Conservation (phyloP, 331 rosid genomes). For the Pyracantha coccinea region DNA sequence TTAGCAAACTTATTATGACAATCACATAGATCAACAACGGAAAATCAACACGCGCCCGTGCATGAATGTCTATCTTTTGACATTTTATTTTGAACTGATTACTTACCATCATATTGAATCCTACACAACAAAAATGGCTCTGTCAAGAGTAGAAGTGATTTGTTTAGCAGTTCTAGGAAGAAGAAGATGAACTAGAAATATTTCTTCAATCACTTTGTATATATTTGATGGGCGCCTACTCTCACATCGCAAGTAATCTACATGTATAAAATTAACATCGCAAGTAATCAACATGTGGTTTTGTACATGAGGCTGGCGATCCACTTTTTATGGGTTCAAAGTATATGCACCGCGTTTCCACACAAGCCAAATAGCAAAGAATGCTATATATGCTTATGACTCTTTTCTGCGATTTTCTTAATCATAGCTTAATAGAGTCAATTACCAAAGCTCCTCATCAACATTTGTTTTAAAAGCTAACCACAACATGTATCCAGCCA, state of each 20-base stretch:
- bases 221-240: not conserved
- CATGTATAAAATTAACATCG: not conserved
- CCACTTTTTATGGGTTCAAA: slow-evolving; percentile 44
- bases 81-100: not conserved
- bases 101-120: not conserved
- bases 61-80: not conserved
- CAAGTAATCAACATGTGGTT: not conserved
- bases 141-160: not conserved
- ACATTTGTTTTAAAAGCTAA: too few relatives aligned
- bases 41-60: not conserved
- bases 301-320: slow-evolving; percentile 16
- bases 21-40: not conserved
- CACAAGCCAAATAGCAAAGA: not conserved
- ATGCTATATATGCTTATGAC: not conserved
- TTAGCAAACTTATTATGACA: not conserved
- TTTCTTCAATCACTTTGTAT: not conserved
- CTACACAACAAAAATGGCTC: not conserved
- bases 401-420: too few relatives aligned
- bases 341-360: not conserved
- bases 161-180: not conserved
- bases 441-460: too few relatives aligned
- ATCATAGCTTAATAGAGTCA: too few relatives aligned
- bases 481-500: too few relatives aligned
- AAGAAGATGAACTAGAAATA: not conserved
- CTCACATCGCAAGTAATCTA: slow-evolving; percentile 11